Evolutionary conservation across 805 yeast genomes (phyloP), one percentile per base, ranked within the genome.

Genomic region (Saccharomycopsis guyanensis): DNA sequence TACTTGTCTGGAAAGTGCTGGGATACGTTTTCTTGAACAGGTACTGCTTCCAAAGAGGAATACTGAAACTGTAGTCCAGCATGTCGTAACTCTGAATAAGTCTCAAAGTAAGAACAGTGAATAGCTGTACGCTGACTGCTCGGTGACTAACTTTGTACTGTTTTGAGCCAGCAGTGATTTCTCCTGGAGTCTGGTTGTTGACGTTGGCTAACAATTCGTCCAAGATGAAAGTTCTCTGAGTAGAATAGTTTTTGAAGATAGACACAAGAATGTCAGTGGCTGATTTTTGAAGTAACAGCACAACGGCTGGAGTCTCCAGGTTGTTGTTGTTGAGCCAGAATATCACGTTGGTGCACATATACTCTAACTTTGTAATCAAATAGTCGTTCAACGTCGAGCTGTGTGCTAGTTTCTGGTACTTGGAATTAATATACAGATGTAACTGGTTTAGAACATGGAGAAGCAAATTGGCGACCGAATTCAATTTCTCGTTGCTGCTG

Each of bases 161-260:
- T 41, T 78, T 64, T 0, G 79, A 16, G 15, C 24, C 68, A 3
- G 54, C 47, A 0, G 59, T 78, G 24, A 67, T 66, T 0, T 64
- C 60, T 0, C 84, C 75, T 2, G 80, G 55, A 19, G 65, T 68
- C 15, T 37, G 39, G 25, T 18, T 24, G 40, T 73, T 76, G 44
- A 79, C 62, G 45, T 72, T 73, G 1, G 70, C 61, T 10, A 82
- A 55, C 2, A 83, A 55, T 57, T 86, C 93, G 44, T 73, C 73
- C 5, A 85, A 55, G 3, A 86, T 69, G 56, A 80, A 82, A 1
- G 62, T 61, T 46, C 84, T 63, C 55, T 86, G 94, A 35, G 70
- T 72, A 1, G 65, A 61, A 41, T 68, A 57, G 16, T 56, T 58
- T 31, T 57, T 55, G 56, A 75, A 78, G 8, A 78, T 63, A 4